Conservation (phyloP, 2,329 filamentous ascomycete species). For the Emmonsia crescens region DNA sequence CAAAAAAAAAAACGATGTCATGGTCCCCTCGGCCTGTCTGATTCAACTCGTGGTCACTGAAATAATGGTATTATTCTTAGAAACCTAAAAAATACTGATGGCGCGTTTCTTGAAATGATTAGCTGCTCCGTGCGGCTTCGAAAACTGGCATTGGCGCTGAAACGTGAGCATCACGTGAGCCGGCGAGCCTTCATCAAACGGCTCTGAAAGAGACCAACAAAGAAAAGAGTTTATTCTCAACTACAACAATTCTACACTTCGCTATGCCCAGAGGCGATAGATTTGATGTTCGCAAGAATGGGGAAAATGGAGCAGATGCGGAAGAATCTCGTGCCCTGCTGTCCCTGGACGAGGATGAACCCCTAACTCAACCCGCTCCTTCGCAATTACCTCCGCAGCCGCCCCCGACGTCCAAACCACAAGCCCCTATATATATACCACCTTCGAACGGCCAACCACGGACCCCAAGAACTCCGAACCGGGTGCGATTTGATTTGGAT, state of each 20-base stretch:
- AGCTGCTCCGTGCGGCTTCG: too few relatives aligned
- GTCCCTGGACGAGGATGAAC: slow-evolving; percentile 21
- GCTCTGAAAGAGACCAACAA: neutral
- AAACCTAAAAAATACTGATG: too few relatives aligned
- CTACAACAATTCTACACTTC: slow-evolving; percentile 20
- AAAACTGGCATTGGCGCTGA: too few relatives aligned
- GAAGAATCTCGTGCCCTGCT: slow-evolving; percentile 27
- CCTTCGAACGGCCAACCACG: slow-evolving; percentile 38
- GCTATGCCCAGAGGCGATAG: slow-evolving; percentile 34
- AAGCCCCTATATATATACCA: slow-evolving; percentile 33
- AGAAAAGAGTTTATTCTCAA: neutral
- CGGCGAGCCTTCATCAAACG: neutral
- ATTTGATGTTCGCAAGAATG: slow-evolving; percentile 24
- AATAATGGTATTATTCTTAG: neutral
- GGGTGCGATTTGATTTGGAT: slow-evolving; percentile 61
- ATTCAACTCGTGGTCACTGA: neutral
- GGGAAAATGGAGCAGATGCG: slow-evolving; percentile 19
- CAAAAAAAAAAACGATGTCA: neutral
- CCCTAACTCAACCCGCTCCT: slow-evolving; percentile 18
- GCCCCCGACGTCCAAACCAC: slow-evolving; percentile 19
- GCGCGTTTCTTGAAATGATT: neutral
- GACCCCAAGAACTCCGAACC: slow-evolving; percentile 57
- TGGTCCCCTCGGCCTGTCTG: neutral
- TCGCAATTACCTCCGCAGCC: slow-evolving; percentile 15
- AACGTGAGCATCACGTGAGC: too few relatives aligned